Evolutionary conservation across 1,284 basidiomycete genomes (phyloP), one percentile per base, ranked within the genome.

Genomic region (Coniophora puteana): DNA sequence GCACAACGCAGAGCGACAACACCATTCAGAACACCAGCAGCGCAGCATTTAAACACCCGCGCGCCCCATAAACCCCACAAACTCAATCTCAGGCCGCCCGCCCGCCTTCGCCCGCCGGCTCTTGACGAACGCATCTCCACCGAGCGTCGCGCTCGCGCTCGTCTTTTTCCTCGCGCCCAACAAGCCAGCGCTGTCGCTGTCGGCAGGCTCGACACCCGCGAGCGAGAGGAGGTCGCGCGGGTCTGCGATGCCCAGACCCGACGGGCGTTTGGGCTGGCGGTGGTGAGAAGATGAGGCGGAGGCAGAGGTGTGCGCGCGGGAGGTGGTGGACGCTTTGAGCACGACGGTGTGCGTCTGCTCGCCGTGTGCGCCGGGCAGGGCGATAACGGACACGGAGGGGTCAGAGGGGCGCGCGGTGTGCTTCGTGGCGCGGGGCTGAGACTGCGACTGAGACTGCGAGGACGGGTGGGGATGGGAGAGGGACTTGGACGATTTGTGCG

Each of bases 311-410:
- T 43, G 59, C 1, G 51, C n/a, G n/a, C n/a, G n/a, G n/a, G n/a
- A n/a, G n/a, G n/a, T n/a, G n/a, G n/a, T 38, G 18, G 47, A 18
- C 1, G 59, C 32, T 2, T 48, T 46, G 1, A 58, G 40, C 1
- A 48, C 40, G 22, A 58, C 45, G 0, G 42, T 42, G 14, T 59
- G 58, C 11, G 53, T 14, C 30, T 58, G 51, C 43, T 57, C 58
- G n/a, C 60, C 53, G 0, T n/a, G 20, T n/a, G 55, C 57, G 36
- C 31, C 57, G 40, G 62, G 47, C n/a, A 57, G 55, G 35, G 62
- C 56, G 1, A 54, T 31, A 25, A 61, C 16, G 0, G 58, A 58
- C 13, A 42, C 52, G 4, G 46, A 25, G 10, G 62, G 57, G 4
- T 60, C 58, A 5, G 46, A 13, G n/a, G 29, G 44, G 12, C 10